phyloP scores from a whole-genome alignment of 2,329 filamentous ascomycete genomes.

The Neurospora sp. region DNA sequence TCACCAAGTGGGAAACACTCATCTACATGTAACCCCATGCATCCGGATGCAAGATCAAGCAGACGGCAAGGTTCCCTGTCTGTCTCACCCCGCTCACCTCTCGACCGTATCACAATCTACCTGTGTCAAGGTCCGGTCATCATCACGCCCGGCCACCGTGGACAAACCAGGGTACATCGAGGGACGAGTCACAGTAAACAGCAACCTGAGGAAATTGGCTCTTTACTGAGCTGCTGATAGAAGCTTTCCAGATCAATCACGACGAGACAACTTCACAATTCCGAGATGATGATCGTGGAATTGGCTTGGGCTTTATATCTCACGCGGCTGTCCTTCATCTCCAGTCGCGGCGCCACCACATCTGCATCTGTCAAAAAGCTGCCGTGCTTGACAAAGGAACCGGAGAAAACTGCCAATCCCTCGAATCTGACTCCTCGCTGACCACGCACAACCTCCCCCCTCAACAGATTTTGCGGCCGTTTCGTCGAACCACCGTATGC shows the following conservation, averaged over 20 bases:
- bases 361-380: neutral
- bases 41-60: neutral
- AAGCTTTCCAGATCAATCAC: neutral
- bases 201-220: neutral
- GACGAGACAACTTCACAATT: neutral
- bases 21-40: neutral
- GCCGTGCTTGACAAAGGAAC: neutral
- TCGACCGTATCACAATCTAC: neutral
- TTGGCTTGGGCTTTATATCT: neutral
- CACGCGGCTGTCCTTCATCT: neutral
- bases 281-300: neutral
- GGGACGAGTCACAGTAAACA: neutral
- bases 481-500: neutral
- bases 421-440: neutral
- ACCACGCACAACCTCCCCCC: neutral
- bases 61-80: neutral
- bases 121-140: neutral
- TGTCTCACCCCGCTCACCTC: neutral
- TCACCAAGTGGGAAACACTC: neutral
- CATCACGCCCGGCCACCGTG: neutral
- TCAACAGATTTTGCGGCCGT: neutral
- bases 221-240: neutral
- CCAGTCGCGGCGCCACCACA: neutral
- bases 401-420: neutral
- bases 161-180: neutral